Percentiles rank a stretch among this genome's conserved stretches.
Conservation (phyloP, 192 early-diverging fungal genomes). For the Umbelopsis vinacea region DNA sequence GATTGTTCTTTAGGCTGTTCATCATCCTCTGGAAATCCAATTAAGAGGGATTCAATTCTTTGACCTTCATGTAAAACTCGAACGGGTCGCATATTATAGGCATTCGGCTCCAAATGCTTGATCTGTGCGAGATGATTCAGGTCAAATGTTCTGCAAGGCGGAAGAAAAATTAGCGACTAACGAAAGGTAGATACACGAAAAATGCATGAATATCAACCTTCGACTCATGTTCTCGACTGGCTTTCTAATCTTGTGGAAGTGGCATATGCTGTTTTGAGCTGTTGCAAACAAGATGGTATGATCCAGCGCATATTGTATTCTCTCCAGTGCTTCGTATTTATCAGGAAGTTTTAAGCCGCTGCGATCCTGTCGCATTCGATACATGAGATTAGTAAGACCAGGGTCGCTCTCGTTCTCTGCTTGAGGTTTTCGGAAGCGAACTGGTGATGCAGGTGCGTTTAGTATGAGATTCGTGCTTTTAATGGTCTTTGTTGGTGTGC, state of each 20-base stretch:
- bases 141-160: neutral
- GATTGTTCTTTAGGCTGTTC: neutral
- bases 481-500: neutral
- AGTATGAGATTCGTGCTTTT: neutral
- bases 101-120: conserved; percentile 15
- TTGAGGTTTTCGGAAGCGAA: conserved; percentile 8
- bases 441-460: neutral
- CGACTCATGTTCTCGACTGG: conserved; percentile 22
- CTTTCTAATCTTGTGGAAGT: conserved; percentile 21
- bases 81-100: conserved; percentile 14
- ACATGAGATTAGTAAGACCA: neutral
- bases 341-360: conserved; percentile 18
- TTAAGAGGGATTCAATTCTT: conserved; percentile 11
- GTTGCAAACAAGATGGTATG: conserved; percentile 23
- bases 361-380: conserved; percentile 14
- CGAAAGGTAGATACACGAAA: no score
- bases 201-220: neutral
- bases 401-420: neutral
- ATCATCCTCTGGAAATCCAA: conserved; percentile 17
- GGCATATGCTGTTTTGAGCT: conserved; percentile 18
- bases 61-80: conserved; percentile 13
- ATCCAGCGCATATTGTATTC: conserved; percentile 19
- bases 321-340: conserved; percentile 21
- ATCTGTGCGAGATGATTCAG: conserved; percentile 25
- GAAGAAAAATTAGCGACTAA: neutral